Evolutionary conservation across 1,284 basidiomycete genomes (phyloP), one percentile per base, ranked within the genome.

Genomic region (Blastosporella zonata): DNA sequence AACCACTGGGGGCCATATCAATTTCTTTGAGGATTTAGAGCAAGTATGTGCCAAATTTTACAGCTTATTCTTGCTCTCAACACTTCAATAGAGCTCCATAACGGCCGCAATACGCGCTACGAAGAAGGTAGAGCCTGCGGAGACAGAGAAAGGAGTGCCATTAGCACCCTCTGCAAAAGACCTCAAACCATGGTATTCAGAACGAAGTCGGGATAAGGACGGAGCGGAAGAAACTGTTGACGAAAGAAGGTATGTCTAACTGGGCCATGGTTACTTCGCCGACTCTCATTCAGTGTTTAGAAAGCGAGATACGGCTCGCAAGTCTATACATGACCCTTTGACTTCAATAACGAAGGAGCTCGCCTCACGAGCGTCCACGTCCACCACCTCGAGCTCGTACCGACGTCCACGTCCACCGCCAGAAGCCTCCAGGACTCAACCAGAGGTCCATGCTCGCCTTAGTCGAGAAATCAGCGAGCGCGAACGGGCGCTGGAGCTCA

Each of bases 11-110:
- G 81, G 79, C 0, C 88, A 90, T 58, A 87, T 90, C 66, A 90
- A 91, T 59, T 67, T 90, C 45, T 90, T 91, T 56, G 81, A 86
- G 55, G 86, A 89, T 58, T 55, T 90, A 8, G 88, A 90, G 59
- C 74, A 75, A 58, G 84, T 81, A 48, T 8, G 72, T 60, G 5
- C 36, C 7, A 10, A 29, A 39, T 31, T 15, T 9, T 20, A 17
- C 9, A 7, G 9, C 12, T 33, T 8, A 2, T 38, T n/a, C 17
- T 8, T 17, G 12, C 34, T 25, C 8, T 44, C n/a, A 47, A 18
- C 5, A n/a, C 44, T 6, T 12, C 37, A 45, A 21, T 55, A 77
- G 76, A 70, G 67, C 56, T 63, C 70, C n/a, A 72, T 78, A 36
- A 58, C 74, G 1, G 66, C 74, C 5, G 65, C 76, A 8, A 66